Evolutionary conservation across 805 yeast species (phyloP).

Genomic region (Starmerella geochares): DNA sequence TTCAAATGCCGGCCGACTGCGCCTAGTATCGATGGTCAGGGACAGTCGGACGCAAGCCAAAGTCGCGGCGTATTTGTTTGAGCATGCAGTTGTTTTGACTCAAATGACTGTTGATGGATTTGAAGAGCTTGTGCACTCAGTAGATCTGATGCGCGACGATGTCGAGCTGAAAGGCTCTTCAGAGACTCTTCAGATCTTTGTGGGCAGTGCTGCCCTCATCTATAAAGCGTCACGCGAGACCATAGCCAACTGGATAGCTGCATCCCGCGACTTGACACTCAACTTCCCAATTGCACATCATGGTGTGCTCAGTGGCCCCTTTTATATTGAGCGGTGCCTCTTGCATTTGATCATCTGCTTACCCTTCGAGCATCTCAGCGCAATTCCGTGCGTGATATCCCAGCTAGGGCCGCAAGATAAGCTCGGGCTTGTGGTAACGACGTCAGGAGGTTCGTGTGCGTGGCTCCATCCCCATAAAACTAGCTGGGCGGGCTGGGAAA

Average conservation of each 20-base stretch:
- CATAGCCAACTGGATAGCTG: conserved; percentile 12
- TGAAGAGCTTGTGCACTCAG: conserved; percentile 4
- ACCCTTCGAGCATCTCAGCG: conserved; percentile 2
- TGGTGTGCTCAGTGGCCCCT: neutral
- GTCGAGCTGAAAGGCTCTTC: neutral
- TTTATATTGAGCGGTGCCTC: neutral
- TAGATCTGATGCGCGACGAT: conserved; percentile 3
- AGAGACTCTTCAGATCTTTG: neutral
- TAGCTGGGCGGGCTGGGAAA: conserved; percentile 16
- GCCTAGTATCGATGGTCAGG: neutral
- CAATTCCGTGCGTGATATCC: conserved; percentile 8
- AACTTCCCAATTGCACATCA: conserved; percentile 5
- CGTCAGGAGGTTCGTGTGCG: conserved; percentile 4
- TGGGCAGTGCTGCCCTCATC: neutral
- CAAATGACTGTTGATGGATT: conserved; percentile 2
- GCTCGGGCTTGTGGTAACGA: conserved; percentile 14
- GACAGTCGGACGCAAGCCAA: neutral
- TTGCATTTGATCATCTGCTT: conserved; percentile 13
- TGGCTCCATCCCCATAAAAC: conserved; percentile 11
- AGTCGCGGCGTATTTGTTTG: conserved; percentile 11
- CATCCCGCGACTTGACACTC: conserved; percentile 1
- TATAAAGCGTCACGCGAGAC: neutral
- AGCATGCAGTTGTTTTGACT: conserved; percentile 3
- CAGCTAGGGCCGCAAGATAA: conserved; percentile 15
- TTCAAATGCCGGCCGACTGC: neutral